A percentile compares a stretch with the other conserved stretches of the same genome.
phyloP scores from a whole-genome alignment of 768 basidiomycete genomes.

The Kwoniella heveanensis region DNA sequence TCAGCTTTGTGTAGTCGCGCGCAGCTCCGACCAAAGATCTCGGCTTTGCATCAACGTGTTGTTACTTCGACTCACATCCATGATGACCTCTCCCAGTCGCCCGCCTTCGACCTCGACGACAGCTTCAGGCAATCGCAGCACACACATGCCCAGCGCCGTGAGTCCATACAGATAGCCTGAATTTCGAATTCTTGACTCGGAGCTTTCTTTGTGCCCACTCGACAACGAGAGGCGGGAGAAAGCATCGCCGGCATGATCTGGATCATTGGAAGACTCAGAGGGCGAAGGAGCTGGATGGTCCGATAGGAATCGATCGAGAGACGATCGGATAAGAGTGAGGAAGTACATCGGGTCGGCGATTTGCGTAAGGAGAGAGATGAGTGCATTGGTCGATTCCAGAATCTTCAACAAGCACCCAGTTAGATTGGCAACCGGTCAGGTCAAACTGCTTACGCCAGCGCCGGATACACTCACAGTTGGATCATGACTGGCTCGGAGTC shows the following conservation, averaged over 20 bases:
- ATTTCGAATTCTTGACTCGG: constrained; percentile 14
- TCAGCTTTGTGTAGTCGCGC: too few relatives aligned
- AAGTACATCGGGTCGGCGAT: constrained; percentile 43
- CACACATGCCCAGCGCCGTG: constrained; percentile 42
- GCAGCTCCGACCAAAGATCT: too few relatives aligned
- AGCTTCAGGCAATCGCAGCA: constrained; percentile 35
- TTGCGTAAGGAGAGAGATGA: constrained; percentile 39
- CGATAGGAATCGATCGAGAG: constrained; percentile 21
- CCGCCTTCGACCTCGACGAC: constrained; percentile 38
- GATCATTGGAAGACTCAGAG: not conserved
- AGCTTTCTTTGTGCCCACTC: constrained; percentile 13
- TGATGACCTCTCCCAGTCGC: constrained; percentile 30
- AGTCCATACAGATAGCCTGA: constrained; percentile 42
- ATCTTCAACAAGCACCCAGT: constrained; percentile 22
- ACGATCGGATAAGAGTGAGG: constrained; percentile 22
- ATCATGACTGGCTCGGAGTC: constrained; percentile 71
- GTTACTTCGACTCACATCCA: constrained; percentile 32
- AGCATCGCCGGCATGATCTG: not conserved
- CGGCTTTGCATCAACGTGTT: too few relatives aligned
- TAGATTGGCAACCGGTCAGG: too few relatives aligned
- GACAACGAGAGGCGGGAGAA: not conserved
- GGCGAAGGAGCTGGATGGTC: constrained; percentile 14
- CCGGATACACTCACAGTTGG: constrained; percentile 69
- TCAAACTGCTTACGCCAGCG: not conserved
- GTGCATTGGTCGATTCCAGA: constrained; percentile 48